phyloP scores from a whole-genome alignment of 352 stramenopile species.

The Phytophthora pseudosyringae region DNA sequence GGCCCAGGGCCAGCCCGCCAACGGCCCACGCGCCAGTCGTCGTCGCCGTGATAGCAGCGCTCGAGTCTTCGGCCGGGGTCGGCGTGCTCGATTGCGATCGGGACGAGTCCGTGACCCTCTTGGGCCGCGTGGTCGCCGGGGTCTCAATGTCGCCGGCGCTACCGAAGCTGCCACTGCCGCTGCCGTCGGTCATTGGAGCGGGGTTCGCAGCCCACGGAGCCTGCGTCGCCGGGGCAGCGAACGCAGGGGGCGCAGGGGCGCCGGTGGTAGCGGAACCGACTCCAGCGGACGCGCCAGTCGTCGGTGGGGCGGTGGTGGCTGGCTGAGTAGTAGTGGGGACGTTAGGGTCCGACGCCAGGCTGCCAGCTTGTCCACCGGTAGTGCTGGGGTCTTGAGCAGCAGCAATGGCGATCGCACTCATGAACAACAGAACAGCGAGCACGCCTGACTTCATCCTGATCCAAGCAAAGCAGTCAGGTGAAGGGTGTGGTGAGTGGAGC shows the following conservation, averaged over 20 bases:
- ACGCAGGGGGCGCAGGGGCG: conserved; percentile 4
- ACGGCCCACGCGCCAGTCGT: conserved; percentile 11
- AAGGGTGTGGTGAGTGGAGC: conserved; percentile 8
- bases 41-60: conserved; percentile 7
- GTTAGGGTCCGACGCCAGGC: conserved; percentile 15
- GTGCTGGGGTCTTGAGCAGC: conserved; percentile 31
- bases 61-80: conserved; percentile 22
- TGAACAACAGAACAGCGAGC: conserved; percentile 18
- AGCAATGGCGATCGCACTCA: conserved; percentile 18
- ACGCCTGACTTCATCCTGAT: conserved; percentile 15
- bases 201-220: conserved; percentile 14
- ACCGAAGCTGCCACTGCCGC: conserved; percentile 26
- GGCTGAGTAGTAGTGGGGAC: conserved; percentile 13
- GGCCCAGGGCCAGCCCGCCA: conserved; percentile 13
- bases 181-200: conserved; percentile 23
- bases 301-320: background rate
- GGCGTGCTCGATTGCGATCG: conserved; percentile 12
- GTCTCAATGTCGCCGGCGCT: conserved; percentile 20
- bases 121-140: conserved; percentile 21
- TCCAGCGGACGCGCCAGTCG: background rate
- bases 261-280: background rate
- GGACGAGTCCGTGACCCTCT: conserved; percentile 16
- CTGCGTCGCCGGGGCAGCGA: conserved; percentile 5
- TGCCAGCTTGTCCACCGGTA: conserved; percentile 29
- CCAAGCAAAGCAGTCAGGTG: background rate